Evolutionary conservation across 1,284 basidiomycete genomes (phyloP), one percentile per base, ranked within the genome.

Genomic region (Sporisorium iseilematis-ciliati): DNA sequence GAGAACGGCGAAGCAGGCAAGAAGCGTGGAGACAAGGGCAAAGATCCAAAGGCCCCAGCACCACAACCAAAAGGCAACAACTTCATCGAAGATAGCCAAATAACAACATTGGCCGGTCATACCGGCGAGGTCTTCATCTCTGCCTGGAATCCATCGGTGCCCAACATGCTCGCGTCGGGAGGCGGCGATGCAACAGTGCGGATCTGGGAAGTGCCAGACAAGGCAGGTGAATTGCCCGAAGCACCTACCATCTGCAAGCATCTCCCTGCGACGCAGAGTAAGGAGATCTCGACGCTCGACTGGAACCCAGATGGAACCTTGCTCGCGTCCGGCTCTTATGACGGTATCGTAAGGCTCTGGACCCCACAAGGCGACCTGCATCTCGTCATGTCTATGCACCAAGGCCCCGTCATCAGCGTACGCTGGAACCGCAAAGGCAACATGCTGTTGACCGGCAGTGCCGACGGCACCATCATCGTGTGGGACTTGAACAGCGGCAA

Each of bases 271-370:
- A 74, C 82, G 21, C 81, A 84, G 42, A 77, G 80, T 52, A 84
- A 84, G 58, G 82, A 85, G 57, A 79, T 85, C 31, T 77, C 82
- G 31, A 79, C 84, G 16, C 68, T 85, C 16, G 81, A 80, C 26
- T 85, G 84, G 84, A 85, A 85, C n/a, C 80, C 82, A 6, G 84
- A 84, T 40, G 84, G 84, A 11, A 85, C 83, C 18, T 76, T 85
- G 14, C 77, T 85, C 3, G 84, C 84, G 0, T 80, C 79, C 6
- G 82, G 84, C 40, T 84, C 82, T 6, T 80, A 85, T 72, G 84
- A 85, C 41, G 84, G 84, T 31, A 85, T 85, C 50, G 65, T 85
- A 21, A 78, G 84, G 11, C 67, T 85, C 21, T 85, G 84, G 84
- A 85, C 84, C 7, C 83, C 84, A 7, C 83, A 85, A 42, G 84